Percentiles rank a stretch among this genome's conserved stretches.
phyloP scores from a whole-genome alignment of 2,329 filamentous ascomycete species.

The Colletotrichum sidae region DNA sequence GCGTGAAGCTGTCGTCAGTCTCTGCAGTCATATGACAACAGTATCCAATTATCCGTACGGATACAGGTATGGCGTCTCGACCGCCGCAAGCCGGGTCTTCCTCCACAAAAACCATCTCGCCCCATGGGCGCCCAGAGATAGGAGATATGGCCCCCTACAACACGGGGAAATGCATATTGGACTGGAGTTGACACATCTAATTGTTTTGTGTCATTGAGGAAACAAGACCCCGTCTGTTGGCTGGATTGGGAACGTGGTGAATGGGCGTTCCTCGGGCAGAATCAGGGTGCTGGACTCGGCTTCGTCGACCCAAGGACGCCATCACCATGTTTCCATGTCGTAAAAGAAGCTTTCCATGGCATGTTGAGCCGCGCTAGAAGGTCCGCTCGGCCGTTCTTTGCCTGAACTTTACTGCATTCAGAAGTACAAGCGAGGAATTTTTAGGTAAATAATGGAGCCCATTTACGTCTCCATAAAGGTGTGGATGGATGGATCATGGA shows the following conservation, averaged over 20 bases:
- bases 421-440: constrained; percentile 31
- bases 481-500: constrained; percentile 9
- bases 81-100: constrained; percentile 22
- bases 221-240: constrained; percentile 2
- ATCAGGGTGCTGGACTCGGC: constrained; percentile 9
- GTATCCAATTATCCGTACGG: neutral
- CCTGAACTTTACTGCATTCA: constrained; percentile 15
- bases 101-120: constrained; percentile 35
- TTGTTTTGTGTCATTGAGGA: constrained; percentile 31
- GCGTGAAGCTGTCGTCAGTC: constrained; percentile 30
- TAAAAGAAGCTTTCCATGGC: constrained; percentile 37
- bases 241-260: neutral
- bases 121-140: constrained; percentile 35
- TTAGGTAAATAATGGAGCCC: constrained; percentile 34
- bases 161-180: constrained; percentile 17
- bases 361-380: constrained; percentile 35
- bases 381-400: constrained; percentile 20
- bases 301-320: constrained; percentile 20
- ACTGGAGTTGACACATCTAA: constrained; percentile 29
- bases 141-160: constrained; percentile 16
- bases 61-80: neutral
- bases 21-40: neutral
- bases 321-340: constrained; percentile 34
- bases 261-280: constrained; percentile 29
- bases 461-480: constrained; percentile 19